These are phyloP conservation scores for Apiospora pterosperma DNA, from an alignment of 2,329 filamentous ascomycete genomes.

Conservation along the genomic window DNA sequence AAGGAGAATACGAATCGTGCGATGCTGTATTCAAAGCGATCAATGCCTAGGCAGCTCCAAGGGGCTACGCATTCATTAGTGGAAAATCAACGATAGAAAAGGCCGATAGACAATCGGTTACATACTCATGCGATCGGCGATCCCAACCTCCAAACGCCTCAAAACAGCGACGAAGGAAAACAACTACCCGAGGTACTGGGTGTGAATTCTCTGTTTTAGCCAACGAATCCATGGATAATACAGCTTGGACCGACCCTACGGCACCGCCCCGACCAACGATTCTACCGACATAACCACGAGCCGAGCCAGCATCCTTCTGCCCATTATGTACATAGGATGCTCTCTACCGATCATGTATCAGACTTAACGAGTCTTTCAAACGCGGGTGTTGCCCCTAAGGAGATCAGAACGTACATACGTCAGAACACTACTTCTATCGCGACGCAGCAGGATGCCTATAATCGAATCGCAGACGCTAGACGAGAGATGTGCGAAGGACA, in stretches of 20 bases:
- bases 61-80: constrained; percentile 11
- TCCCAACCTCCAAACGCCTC: neutral
- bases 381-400: constrained; percentile 11
- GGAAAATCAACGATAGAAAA: constrained; percentile 7
- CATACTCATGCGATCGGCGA: constrained; percentile 2
- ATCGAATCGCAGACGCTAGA: constrained; percentile 14
- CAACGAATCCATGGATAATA: constrained; percentile 10
- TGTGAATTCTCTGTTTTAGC: constrained; percentile 13
- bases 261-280: constrained; percentile 8
- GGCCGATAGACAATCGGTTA: neutral
- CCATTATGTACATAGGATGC: neutral
- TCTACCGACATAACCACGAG: constrained; percentile 6
- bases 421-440: constrained; percentile 9
- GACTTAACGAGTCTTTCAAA: constrained; percentile 8
- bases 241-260: constrained; percentile 7
- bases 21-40: neutral
- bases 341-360: neutral
- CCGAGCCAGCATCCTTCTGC: constrained; percentile 8
- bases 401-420: constrained; percentile 13
- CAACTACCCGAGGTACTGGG: constrained; percentile 8
- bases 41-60: neutral
- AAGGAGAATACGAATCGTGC: neutral
- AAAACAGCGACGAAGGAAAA: constrained; percentile 9
- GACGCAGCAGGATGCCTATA: constrained; percentile 21
- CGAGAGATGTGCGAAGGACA: constrained; percentile 12